phyloP scores from a whole-genome alignment of 1,284 basidiomycete genomes.

The Ganoderma lucidum region DNA sequence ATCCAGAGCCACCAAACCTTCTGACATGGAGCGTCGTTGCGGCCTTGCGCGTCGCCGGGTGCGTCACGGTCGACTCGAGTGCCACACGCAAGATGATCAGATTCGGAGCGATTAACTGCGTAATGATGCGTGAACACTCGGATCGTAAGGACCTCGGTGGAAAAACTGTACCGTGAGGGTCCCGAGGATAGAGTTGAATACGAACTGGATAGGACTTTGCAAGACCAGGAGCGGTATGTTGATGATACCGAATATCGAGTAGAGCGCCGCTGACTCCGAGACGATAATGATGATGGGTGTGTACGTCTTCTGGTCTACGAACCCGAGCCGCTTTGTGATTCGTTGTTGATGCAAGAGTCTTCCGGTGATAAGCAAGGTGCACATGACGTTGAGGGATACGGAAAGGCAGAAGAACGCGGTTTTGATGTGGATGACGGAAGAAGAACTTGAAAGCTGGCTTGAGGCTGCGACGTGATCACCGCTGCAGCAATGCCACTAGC shows the following conservation, averaged over 20 bases:
- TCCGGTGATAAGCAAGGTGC: not conserved
- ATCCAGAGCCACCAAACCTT: not conserved
- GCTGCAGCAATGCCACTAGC: not conserved
- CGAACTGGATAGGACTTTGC: not conserved
- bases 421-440: not conserved
- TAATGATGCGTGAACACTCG: too few relatives aligned
- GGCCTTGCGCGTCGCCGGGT: not conserved
- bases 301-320: not conserved
- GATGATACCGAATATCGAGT: not conserved
- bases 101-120: not conserved
- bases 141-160: not conserved
- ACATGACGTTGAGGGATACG: not conserved
- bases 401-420: not conserved
- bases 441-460: not conserved
- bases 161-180: not conserved
- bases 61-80: not conserved
- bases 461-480: not conserved
- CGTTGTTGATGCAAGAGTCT: not conserved
- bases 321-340: not conserved
- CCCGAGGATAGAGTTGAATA: not conserved
- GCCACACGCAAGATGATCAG: not conserved
- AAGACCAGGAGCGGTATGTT: not conserved
- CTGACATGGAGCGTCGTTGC: not conserved
- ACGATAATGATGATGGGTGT: not conserved
- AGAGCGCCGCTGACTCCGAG: not conserved